Conservation (phyloP, 148 eudicot species). For the Cornus kousa region DNA sequence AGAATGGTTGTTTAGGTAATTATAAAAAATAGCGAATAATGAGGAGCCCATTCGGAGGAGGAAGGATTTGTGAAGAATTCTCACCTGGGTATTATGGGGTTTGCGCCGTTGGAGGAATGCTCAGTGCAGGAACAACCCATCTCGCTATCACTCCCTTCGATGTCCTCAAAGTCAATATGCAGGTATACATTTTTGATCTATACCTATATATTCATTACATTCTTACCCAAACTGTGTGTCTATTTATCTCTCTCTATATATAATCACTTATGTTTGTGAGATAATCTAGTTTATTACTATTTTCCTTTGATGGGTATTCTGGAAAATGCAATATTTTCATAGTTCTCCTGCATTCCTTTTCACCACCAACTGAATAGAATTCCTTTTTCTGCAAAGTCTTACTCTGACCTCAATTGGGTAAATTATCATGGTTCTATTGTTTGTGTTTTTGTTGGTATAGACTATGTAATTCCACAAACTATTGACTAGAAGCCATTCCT, state of each 20-base stretch:
- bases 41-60: slow-evolving; percentile 13
- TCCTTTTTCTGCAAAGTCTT: not conserved
- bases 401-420: not conserved
- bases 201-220: not conserved
- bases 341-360: not conserved
- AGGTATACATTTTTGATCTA: slow-evolving; percentile 25
- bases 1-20: not conserved
- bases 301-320: too few species aligned
- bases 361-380: not conserved
- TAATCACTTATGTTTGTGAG: not conserved
- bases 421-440: not conserved
- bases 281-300: not conserved
- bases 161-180: slow-evolving; percentile 67
- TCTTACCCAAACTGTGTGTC: not conserved
- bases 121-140: slow-evolving; percentile 67
- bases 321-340: not conserved
- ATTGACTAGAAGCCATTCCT: not conserved
- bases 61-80: slow-evolving; percentile 24
- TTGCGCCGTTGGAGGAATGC: slow-evolving; percentile 53
- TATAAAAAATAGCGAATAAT: not conserved
- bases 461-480: not conserved
- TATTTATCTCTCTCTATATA: not conserved
- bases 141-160: slow-evolving; percentile 63
- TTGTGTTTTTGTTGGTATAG: not conserved
- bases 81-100: slow-evolving; percentile 44